phyloP scores from a whole-genome alignment of 495 filamentous ascomycete genomes.

The Hyaloscypha bicolor region DNA sequence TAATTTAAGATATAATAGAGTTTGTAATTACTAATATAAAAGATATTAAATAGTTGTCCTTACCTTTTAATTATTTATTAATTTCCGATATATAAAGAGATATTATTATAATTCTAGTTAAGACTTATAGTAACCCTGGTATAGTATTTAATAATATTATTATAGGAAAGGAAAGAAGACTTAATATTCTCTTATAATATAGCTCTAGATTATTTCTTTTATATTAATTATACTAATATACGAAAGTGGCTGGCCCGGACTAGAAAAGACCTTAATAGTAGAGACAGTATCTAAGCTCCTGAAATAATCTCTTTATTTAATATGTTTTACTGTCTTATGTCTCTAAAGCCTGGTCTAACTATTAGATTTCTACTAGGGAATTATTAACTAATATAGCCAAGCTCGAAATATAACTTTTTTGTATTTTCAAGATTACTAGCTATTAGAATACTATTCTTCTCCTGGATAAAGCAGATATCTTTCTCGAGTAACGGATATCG shows the following conservation, averaged over 20 bases:
- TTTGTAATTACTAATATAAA: neutral
- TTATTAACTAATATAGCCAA: slow-evolving; percentile 13
- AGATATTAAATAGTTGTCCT: slow-evolving; percentile 31
- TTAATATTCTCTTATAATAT: slow-evolving; percentile 24
- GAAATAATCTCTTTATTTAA: too few relatives aligned
- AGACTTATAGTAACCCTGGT: slow-evolving; percentile 17
- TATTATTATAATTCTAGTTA: slow-evolving; percentile 28
- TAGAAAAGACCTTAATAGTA: slow-evolving; percentile 23
- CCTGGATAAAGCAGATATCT: slow-evolving; percentile 43
- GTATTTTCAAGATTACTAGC: slow-evolving; percentile 42
- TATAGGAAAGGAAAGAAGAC: slow-evolving; percentile 12
- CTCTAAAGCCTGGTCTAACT: slow-evolving; percentile 2
- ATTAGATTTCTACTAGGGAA: slow-evolving; percentile 29
- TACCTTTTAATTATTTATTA: slow-evolving; percentile 28
- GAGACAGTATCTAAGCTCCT: neutral
- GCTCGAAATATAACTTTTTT: slow-evolving; percentile 44
- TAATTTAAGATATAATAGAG: too few relatives aligned
- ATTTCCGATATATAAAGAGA: slow-evolving; percentile 32
- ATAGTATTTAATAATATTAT: slow-evolving; percentile 15
- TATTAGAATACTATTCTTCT: slow-evolving; percentile 46
- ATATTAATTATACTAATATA: slow-evolving; percentile 15
- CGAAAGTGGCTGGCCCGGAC: too few relatives aligned
- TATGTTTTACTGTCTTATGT: too few relatives aligned
- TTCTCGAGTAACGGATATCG: slow-evolving; percentile 40
- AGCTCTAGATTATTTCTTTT: slow-evolving; percentile 6